Evolutionary conservation across 306 rosid species (phyloP), one percentile per base, ranked within the genome.

Genomic region (Glycine tomentella): DNA sequence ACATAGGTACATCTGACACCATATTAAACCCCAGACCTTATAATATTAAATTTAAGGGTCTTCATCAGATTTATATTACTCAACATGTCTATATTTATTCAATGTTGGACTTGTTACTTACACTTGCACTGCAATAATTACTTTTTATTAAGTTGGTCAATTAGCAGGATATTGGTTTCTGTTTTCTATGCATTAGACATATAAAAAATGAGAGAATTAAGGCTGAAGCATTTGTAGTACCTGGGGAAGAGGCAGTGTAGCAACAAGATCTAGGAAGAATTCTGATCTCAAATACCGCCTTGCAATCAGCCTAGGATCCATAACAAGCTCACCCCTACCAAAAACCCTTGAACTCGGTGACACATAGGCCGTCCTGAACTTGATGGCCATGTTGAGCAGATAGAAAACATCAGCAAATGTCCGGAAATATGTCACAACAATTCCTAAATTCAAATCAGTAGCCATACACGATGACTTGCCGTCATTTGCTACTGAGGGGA

Each of bases 191-290:
- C n/a, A n/a, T 38, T 38, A 8, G 65, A 38, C 66, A 61, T 14
- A 58, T 11, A 62, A 42, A 73, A 76, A 53, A 71, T 64, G 6
- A 17, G 49, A 76, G 10, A 61, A 12, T 17, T 33, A 49, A 45
- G 45, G 56, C 55, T 15, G 44, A 65, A 63, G 42, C 69, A 62
- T 34, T 40, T 20, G 53, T 53, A 72, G 63, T 86, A 92, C 99
- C 99, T 95, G 99, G 12, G 99, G 97, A 87, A 95, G 97, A 82
- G 99, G 99, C 68, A 90, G 81, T 9, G 95, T 69, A 56, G 97
- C 97, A 20, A 90, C 74, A 84, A 91, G 88, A 89, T 95, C 97
- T 68, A 95, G 58, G 84, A 88, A 81, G 86, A 92, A 95, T 57
- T 93, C 91, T 1, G 97, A 87, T 84, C 84, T 88, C 82, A 93